A percentile compares a stretch with the other conserved stretches of the same genome.
Evolutionary conservation across 2,329 filamentous ascomycete genomes (phyloP).

Genomic region (Neocucurbitaria cava): DNA sequence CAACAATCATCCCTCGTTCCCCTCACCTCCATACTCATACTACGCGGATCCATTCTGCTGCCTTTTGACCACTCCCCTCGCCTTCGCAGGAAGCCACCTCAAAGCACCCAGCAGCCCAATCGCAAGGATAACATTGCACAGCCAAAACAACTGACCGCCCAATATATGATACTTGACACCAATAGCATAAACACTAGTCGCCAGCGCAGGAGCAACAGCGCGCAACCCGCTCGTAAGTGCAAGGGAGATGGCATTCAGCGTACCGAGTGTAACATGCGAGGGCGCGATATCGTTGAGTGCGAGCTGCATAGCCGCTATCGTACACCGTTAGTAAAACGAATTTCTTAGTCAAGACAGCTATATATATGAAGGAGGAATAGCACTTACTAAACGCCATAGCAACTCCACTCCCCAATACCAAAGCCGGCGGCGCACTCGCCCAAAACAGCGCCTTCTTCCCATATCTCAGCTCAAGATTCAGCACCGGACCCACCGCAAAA

Average conservation of each 20-base stretch:
- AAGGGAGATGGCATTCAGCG: constrained; percentile 73
- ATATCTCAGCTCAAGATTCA: constrained; percentile 63
- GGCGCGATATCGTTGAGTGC: constrained; percentile 77
- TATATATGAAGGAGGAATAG: not conserved
- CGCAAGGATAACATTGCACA: constrained; percentile 55
- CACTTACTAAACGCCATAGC: constrained; percentile 70
- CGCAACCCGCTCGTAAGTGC: constrained; percentile 68
- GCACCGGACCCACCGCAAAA: constrained; percentile 61
- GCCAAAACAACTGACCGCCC: constrained; percentile 71
- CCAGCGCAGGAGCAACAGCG: constrained; percentile 69
- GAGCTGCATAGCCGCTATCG: constrained; percentile 68
- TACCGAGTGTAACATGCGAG: constrained; percentile 68
- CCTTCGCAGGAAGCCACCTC: constrained; percentile 34
- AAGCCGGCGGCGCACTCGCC: constrained; percentile 53
- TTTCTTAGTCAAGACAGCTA: too few relatives aligned
- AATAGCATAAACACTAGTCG: constrained; percentile 72
- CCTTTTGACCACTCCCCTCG: constrained; percentile 17
- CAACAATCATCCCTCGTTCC: not conserved
- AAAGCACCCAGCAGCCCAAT: constrained; percentile 23
- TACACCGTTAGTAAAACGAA: constrained; percentile 11
- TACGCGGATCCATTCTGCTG: not conserved
- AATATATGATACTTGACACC: constrained; percentile 69
- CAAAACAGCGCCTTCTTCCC: constrained; percentile 63
- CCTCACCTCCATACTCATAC: not conserved
- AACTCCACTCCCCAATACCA: constrained; percentile 67